Percentiles rank a stretch among this genome's conserved stretches.
These are phyloP conservation scores for Blastobotrys serpentis DNA, from an alignment of 1,139 yeast species.

Conservation along the genomic window DNA sequence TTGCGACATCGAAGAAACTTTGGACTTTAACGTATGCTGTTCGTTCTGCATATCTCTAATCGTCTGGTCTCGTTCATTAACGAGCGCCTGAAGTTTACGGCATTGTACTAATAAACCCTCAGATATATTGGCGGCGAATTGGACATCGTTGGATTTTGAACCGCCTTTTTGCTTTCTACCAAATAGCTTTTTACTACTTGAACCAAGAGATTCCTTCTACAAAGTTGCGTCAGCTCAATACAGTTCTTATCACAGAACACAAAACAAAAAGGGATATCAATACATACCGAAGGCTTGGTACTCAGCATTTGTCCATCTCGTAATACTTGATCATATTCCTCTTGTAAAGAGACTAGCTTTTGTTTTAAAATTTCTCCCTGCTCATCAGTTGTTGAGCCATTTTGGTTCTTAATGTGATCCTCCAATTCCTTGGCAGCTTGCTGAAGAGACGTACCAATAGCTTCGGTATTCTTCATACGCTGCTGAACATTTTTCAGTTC, in stretches of 20 bases:
- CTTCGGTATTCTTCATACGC: slow-evolving; percentile 22
- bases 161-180: slow-evolving; percentile 8
- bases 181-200: not conserved
- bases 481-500: slow-evolving; percentile 23
- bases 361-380: slow-evolving; percentile 15
- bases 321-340: slow-evolving; percentile 24
- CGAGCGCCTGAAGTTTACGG: slow-evolving; percentile 60
- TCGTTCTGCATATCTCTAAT: slow-evolving; percentile 46
- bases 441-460: slow-evolving; percentile 22
- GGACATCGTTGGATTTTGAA: slow-evolving; percentile 53
- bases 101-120: slow-evolving; percentile 78
- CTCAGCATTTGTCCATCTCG: slow-evolving; percentile 16
- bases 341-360: slow-evolving; percentile 20
- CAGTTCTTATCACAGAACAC: no score
- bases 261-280: no score
- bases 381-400: slow-evolving; percentile 12
- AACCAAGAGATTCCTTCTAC: not conserved
- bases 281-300: slow-evolving; percentile 6
- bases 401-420: slow-evolving; percentile 7
- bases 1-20: slow-evolving; percentile 37
- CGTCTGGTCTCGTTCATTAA: slow-evolving; percentile 56
- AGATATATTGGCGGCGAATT: slow-evolving; percentile 79
- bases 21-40: slow-evolving; percentile 41
- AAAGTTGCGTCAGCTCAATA: not conserved
- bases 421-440: slow-evolving; percentile 23